Percentiles rank a stretch among this genome's conserved stretches.
These are phyloP conservation scores for Begonia fuchsioides DNA, from an alignment of 306 rosid genomes.

Conservation along the genomic window DNA sequence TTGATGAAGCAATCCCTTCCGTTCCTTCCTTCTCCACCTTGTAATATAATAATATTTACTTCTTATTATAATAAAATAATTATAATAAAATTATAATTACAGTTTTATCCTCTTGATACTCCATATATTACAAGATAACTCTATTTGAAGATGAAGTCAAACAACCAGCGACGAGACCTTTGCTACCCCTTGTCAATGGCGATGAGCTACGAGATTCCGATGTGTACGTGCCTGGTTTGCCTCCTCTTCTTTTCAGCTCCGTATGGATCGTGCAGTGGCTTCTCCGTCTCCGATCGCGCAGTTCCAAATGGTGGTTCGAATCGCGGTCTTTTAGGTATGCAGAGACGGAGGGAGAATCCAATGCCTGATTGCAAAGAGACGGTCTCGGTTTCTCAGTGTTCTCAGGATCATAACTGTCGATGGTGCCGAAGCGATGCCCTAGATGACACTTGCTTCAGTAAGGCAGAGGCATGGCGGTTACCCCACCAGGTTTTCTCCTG, in stretches of 20 bases:
- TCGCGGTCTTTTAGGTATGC: slow-evolving; percentile 15
- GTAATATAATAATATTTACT: too few relatives aligned
- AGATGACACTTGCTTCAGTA: slow-evolving; percentile 68
- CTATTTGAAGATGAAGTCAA: too few relatives aligned
- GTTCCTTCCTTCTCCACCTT: too few relatives aligned
- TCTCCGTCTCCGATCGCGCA: slow-evolving; percentile 10
- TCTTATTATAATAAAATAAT: too few relatives aligned
- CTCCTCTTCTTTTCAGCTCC: slow-evolving; percentile 18
- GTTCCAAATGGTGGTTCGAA: slow-evolving; percentile 8
- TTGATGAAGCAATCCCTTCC: too few relatives aligned
- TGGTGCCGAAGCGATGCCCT: slow-evolving; percentile 70
- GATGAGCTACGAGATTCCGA: slow-evolving; percentile 4
- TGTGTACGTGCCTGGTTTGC: slow-evolving; percentile 5
- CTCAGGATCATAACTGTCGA: slow-evolving; percentile 43
- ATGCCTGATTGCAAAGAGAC: slow-evolving; percentile 40
- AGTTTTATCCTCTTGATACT: too few relatives aligned
- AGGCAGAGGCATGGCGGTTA: slow-evolving; percentile 58
- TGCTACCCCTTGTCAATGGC: slow-evolving; percentile 11
- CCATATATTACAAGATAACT: too few relatives aligned
- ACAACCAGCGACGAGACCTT: slow-evolving; percentile 1
- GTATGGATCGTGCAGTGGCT: slow-evolving; percentile 16
- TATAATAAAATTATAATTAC: too few relatives aligned
- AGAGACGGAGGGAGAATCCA: slow-evolving; percentile 8
- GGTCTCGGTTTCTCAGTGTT: slow-evolving; percentile 35
- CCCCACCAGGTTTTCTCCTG: slow-evolving; percentile 77